Percentiles rank a stretch among this genome's conserved stretches.
phyloP scores from a whole-genome alignment of 352 stramenopile genomes.

The Phytophthora pisi region DNA sequence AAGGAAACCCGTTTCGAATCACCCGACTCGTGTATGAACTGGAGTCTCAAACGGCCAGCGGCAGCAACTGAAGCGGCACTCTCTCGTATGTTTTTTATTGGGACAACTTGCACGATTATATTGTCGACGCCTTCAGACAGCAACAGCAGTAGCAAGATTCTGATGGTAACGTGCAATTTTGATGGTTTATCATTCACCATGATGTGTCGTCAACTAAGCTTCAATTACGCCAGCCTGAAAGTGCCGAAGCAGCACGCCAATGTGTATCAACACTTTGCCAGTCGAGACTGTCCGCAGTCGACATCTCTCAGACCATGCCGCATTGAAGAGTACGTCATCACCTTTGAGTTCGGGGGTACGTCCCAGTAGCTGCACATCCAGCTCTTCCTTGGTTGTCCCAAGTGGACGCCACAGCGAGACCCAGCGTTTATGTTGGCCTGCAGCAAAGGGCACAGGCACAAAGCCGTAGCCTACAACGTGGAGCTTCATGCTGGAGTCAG shows the following conservation, averaged over 20 bases:
- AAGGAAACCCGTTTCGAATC: conserved; percentile 43
- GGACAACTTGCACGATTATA: conserved; percentile 17
- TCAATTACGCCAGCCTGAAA: conserved; percentile 41
- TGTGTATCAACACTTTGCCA: conserved; percentile 50
- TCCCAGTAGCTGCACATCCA: conserved; percentile 54
- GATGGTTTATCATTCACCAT: conserved; percentile 6
- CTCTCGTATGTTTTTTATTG: conserved; percentile 26
- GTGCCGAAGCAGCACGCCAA: conserved; percentile 61
- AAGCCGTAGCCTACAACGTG: conserved; percentile 69
- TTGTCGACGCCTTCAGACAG: conserved; percentile 7
- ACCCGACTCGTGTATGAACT: conserved; percentile 39
- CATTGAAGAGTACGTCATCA: conserved; percentile 64
- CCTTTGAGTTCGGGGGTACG: conserved; percentile 58
- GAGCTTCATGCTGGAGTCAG: conserved; percentile 53
- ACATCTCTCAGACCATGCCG: conserved; percentile 63
- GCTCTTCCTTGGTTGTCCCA: conserved; percentile 53
- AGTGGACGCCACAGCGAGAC: conserved; percentile 67
- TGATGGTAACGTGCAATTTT: conserved; percentile 32
- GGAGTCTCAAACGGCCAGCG: conserved; percentile 19
- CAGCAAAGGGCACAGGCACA: conserved; percentile 54
- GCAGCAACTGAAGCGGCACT: conserved; percentile 7
- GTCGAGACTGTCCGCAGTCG: conserved; percentile 69
- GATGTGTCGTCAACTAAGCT: conserved; percentile 3
- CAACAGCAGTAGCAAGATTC: conserved; percentile 13
- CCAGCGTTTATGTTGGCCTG: conserved; percentile 54